These are phyloP conservation scores for Cyanodermella asteris DNA, from an alignment of 2,329 filamentous ascomycete species.

Conservation along the genomic window DNA sequence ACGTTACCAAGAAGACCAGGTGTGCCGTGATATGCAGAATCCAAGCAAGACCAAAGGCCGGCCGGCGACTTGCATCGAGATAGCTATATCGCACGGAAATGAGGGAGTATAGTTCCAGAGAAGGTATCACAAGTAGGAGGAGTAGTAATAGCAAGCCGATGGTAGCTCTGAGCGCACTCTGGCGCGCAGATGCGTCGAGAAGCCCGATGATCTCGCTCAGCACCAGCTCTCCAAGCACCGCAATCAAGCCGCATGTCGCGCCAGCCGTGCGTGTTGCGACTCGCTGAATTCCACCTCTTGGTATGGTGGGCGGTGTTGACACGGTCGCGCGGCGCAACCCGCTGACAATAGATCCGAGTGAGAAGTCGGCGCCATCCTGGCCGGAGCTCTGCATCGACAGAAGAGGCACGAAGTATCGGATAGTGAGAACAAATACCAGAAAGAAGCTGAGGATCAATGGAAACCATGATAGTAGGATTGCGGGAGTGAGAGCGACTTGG, in stretches of 20 bases:
- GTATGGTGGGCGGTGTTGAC: slow-evolving; percentile 7
- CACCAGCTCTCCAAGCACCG: slow-evolving; percentile 59
- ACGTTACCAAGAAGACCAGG: slow-evolving; percentile 44
- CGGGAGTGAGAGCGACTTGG: too few relatives aligned
- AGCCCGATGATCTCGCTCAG: slow-evolving; percentile 66
- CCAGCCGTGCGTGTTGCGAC: slow-evolving; percentile 47
- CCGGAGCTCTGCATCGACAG: slow-evolving; percentile 42
- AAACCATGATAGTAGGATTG: slow-evolving; percentile 32
- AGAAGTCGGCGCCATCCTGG: slow-evolving; percentile 14
- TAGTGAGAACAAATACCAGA: slow-evolving; percentile 37
- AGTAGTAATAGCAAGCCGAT: slow-evolving; percentile 50
- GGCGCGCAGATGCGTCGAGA: slow-evolving; percentile 44
- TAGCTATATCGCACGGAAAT: slow-evolving; percentile 36
- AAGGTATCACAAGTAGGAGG: slow-evolving; percentile 53
- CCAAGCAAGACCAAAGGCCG: slow-evolving; percentile 40
- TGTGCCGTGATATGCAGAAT: slow-evolving; percentile 40
- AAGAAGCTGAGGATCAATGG: slow-evolving; percentile 54
- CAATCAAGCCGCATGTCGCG: slow-evolving; percentile 52
- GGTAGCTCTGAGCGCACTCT: slow-evolving; percentile 44
- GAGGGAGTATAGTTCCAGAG: slow-evolving; percentile 53
- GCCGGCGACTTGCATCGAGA: slow-evolving; percentile 35
- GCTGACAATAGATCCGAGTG: slow-evolving; percentile 3
- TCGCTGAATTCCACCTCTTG: slow-evolving; percentile 11
- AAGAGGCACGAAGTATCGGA: slow-evolving; percentile 49
- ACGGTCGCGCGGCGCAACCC: slow-evolving; percentile 3